phyloP scores from a whole-genome alignment of 1,139 yeast species.

The Yamadazyma pseudoaaseri region DNA sequence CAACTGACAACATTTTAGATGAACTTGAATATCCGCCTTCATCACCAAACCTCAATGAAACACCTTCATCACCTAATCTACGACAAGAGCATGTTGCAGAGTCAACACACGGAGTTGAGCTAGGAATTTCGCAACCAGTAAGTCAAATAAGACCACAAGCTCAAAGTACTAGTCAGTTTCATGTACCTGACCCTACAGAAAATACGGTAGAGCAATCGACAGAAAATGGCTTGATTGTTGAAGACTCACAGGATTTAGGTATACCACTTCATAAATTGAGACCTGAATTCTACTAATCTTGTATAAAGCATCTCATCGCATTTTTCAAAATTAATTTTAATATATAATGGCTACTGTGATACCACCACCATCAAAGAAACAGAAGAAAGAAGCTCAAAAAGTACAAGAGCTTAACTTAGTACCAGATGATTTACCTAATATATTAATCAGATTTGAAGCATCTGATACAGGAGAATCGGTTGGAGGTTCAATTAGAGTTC shows the following conservation, averaged over 20 bases:
- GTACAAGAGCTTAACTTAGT: constrained; percentile 72
- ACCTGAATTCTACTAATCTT: constrained; percentile 2
- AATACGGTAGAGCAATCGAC: constrained; percentile 4
- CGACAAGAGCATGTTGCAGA: neutral
- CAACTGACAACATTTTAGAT: neutral
- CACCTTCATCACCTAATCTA: constrained; percentile 6
- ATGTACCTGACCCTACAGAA: neutral
- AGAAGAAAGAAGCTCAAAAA: constrained; percentile 78
- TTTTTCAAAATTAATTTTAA: neutral
- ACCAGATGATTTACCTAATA: constrained; percentile 84
- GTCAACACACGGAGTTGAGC: neutral
- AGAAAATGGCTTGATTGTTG: constrained; percentile 8
- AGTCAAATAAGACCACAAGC: neutral
- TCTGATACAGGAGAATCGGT: constrained; percentile 89
- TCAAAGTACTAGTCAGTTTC: constrained; percentile 4
- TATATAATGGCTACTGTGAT: constrained; percentile 79
- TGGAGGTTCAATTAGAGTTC: constrained; percentile 87
- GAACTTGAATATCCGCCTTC: constrained; percentile 14
- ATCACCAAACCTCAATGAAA: constrained; percentile 16
- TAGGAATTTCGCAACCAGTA: neutral
- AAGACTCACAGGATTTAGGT: constrained; percentile 15
- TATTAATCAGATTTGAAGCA: constrained; percentile 85
- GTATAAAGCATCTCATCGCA: constrained; percentile 4
- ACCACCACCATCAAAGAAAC: constrained; percentile 93
- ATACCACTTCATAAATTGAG: constrained; percentile 7